Evolutionary conservation across 495 filamentous ascomycete genomes (phyloP).

Genomic region (Lindgomyces ingoldianus): DNA sequence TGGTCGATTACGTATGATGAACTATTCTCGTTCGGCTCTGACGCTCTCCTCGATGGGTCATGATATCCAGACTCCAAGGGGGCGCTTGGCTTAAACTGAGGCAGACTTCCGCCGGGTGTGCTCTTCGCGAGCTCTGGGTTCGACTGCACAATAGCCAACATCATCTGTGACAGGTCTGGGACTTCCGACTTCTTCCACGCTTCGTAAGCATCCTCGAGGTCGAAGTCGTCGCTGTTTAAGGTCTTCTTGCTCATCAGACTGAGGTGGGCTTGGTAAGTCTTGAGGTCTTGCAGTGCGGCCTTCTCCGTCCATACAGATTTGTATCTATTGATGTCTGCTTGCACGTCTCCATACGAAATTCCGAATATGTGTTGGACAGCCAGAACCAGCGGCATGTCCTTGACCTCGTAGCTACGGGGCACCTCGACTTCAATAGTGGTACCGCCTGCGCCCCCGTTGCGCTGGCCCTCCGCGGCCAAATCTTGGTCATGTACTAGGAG

Average conservation of each 20-base stretch:
- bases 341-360: slow-evolving; percentile 70
- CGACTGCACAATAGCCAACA: slow-evolving; percentile 81
- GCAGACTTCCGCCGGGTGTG: slow-evolving; percentile 52
- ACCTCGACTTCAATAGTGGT: slow-evolving; percentile 73
- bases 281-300: slow-evolving; percentile 85
- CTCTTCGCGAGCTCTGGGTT: slow-evolving; percentile 83
- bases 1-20: slow-evolving; percentile 73
- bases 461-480: slow-evolving; percentile 59
- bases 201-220: slow-evolving; percentile 85
- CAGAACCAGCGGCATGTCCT: slow-evolving; percentile 94
- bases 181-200: slow-evolving; percentile 84
- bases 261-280: slow-evolving; percentile 85
- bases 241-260: slow-evolving; percentile 77
- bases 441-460: slow-evolving; percentile 57
- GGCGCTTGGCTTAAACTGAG: slow-evolving; percentile 54
- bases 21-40: slow-evolving; percentile 48
- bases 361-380: slow-evolving; percentile 83
- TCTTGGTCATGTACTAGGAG: slow-evolving; percentile 94
- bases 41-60: slow-evolving; percentile 60
- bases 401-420: slow-evolving; percentile 84
- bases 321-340: slow-evolving; percentile 81
- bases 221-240: slow-evolving; percentile 81
- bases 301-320: slow-evolving; percentile 84
- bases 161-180: slow-evolving; percentile 84
- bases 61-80: slow-evolving; percentile 57